Conservation (phyloP, 2,329 filamentous ascomycete genomes). For the Verruconis gallopava region DNA sequence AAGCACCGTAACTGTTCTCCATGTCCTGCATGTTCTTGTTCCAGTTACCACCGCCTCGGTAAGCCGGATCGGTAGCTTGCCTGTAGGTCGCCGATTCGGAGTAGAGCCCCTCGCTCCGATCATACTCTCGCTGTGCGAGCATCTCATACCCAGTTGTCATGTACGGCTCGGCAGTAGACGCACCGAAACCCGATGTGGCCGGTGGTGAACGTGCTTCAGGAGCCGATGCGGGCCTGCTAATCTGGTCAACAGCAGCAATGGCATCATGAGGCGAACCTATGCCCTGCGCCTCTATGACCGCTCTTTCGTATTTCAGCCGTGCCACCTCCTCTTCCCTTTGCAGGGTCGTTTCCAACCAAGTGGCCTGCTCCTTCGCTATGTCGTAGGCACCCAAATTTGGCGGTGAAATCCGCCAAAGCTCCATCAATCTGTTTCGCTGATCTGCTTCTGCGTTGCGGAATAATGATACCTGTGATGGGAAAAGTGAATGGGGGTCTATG, state of each 20-base stretch:
- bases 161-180: slow-evolving; percentile 58
- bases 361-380: slow-evolving; percentile 42
- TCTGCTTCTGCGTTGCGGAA: slow-evolving; percentile 62
- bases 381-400: slow-evolving; percentile 43
- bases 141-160: slow-evolving; percentile 71
- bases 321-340: slow-evolving; percentile 43
- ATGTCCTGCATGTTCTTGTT: slow-evolving; percentile 34
- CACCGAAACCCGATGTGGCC: background rate
- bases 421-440: slow-evolving; percentile 62
- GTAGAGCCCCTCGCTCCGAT: slow-evolving; percentile 31
- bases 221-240: slow-evolving; percentile 1
- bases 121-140: slow-evolving; percentile 51
- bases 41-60: slow-evolving; percentile 36
- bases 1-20: slow-evolving; percentile 57
- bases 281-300: slow-evolving; percentile 15
- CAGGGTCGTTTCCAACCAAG: slow-evolving; percentile 44
- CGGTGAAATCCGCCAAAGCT: slow-evolving; percentile 75
- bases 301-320: slow-evolving; percentile 45
- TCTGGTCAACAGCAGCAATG: background rate
- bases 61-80: slow-evolving; percentile 56
- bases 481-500: slow-evolving; percentile 56
- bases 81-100: slow-evolving; percentile 33
- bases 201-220: background rate
- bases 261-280: background rate
- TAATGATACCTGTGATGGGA: slow-evolving; percentile 61